Evolutionary conservation across 1,139 yeast genomes (phyloP).

Genomic region (Zhuliangozyma parablackwelliae): DNA sequence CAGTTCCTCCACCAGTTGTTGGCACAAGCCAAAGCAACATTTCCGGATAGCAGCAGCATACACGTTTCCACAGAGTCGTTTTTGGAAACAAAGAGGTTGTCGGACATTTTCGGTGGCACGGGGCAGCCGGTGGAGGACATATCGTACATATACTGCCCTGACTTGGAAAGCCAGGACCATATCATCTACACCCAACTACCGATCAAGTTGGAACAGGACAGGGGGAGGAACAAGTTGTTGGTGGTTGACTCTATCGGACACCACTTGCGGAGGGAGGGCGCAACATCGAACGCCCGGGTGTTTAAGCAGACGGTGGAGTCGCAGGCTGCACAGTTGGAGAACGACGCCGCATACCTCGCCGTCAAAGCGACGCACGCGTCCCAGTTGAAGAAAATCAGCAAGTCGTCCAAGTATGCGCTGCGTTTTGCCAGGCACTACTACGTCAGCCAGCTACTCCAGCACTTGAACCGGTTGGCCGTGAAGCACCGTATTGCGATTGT

Average conservation of each 20-base stretch:
- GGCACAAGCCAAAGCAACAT: slow-evolving; percentile 50
- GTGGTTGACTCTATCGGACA: slow-evolving; percentile 85
- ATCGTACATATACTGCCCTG: slow-evolving; percentile 60
- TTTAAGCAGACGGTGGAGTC: slow-evolving; percentile 18
- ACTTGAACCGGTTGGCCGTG: slow-evolving; percentile 48
- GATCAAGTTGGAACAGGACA: slow-evolving; percentile 37
- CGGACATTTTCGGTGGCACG: slow-evolving; percentile 30
- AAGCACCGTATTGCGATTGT: slow-evolving; percentile 56
- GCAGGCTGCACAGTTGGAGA: slow-evolving; percentile 19
- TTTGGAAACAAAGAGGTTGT: slow-evolving; percentile 59
- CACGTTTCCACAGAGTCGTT: slow-evolving; percentile 76
- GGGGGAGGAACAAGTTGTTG: slow-evolving; percentile 45
- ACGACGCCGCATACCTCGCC: slow-evolving; percentile 13
- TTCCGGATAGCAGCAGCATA: slow-evolving; percentile 26
- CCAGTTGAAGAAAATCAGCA: slow-evolving; percentile 25
- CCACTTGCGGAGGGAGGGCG: slow-evolving; percentile 67
- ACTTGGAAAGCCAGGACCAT: slow-evolving; percentile 71
- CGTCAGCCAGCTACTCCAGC: slow-evolving; percentile 41
- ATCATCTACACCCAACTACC: slow-evolving; percentile 72
- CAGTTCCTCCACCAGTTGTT: slow-evolving; percentile 67
- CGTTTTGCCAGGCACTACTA: slow-evolving; percentile 37
- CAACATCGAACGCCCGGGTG: slow-evolving; percentile 26
- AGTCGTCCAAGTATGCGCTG: slow-evolving; percentile 24
- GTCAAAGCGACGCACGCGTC: slow-evolving; percentile 24
- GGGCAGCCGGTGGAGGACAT: slow-evolving; percentile 17